Percentiles rank a stretch among this genome's conserved stretches.
Evolutionary conservation across 805 yeast genomes (phyloP).

Genomic region (Brettanomyces sp.): DNA sequence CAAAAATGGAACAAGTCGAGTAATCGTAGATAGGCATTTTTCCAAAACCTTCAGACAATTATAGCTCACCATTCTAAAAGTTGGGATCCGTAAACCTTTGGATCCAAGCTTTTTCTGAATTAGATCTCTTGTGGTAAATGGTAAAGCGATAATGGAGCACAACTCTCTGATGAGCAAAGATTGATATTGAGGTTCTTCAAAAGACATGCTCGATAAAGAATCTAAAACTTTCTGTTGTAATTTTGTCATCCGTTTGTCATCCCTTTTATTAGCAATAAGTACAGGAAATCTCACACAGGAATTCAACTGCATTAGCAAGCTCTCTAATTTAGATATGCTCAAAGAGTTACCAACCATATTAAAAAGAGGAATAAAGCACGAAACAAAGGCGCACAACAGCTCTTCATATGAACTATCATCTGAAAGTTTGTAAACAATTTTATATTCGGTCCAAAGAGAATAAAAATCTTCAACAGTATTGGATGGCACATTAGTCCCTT

Average conservation of each 20-base stretch:
- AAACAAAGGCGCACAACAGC: conserved; percentile 45
- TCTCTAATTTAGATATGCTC: conserved; percentile 31
- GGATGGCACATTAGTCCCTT: conserved; percentile 16
- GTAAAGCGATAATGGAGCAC: conserved; percentile 43
- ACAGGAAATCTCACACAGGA: conserved; percentile 67
- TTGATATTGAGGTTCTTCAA: conserved; percentile 26
- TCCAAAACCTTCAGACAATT: conserved; percentile 33
- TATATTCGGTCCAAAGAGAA: conserved; percentile 40
- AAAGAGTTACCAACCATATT: conserved; percentile 14
- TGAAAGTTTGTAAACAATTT: conserved; percentile 34
- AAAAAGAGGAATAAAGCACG: conserved; percentile 37
- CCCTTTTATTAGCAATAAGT: conserved; percentile 48
- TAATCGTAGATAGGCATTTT: conserved; percentile 24
- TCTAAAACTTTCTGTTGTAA: conserved; percentile 54
- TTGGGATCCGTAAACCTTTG: conserved; percentile 40
- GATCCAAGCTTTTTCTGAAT: conserved; percentile 44
- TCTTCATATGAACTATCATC: conserved; percentile 43
- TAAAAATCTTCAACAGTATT: conserved; percentile 32
- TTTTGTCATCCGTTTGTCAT: conserved; percentile 46
- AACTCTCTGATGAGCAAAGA: conserved; percentile 44
- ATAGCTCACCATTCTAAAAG: conserved; percentile 53
- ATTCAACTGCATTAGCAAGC: conserved; percentile 49
- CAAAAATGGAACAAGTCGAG: conserved; percentile 28
- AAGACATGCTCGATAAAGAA: conserved; percentile 29
- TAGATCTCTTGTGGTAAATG: conserved; percentile 50